A percentile compares a stretch with the other conserved stretches of the same genome.
Evolutionary conservation across 495 filamentous ascomycete genomes (phyloP).

Genomic region (Astrothelium subdiscretum): DNA sequence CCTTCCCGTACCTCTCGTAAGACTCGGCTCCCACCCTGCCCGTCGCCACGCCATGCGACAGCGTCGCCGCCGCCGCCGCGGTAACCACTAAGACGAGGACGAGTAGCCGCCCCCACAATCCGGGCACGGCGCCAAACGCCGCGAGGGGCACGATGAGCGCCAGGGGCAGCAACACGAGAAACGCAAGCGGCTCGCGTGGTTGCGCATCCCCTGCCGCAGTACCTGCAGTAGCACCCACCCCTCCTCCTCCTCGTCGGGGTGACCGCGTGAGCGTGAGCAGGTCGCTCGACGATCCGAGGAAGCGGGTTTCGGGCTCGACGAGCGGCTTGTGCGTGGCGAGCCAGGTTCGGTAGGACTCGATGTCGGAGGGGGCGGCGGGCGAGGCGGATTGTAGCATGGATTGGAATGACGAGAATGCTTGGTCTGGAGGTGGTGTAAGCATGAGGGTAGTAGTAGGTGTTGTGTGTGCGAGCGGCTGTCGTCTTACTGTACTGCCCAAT

Average conservation of each 20-base stretch:
- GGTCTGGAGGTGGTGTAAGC: constrained; percentile 40
- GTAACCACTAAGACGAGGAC: constrained; percentile 11
- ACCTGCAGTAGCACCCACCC: too few species aligned
- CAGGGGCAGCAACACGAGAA: too few species aligned
- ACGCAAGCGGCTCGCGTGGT: too few species aligned
- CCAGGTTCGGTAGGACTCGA: constrained; percentile 55
- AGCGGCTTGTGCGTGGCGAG: constrained; percentile 51
- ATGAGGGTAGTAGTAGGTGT: too few species aligned
- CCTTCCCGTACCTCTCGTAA: background rate
- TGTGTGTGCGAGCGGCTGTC: background rate
- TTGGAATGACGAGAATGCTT: constrained; percentile 53
- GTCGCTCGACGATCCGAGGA: constrained; percentile 54
- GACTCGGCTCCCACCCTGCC: background rate
- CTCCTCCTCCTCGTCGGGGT: background rate
- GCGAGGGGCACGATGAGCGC: constrained; percentile 13
- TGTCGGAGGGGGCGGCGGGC: constrained; percentile 42
- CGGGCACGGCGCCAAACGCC: constrained; percentile 12
- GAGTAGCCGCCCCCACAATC: constrained; percentile 9
- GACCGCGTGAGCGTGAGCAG: constrained; percentile 42
- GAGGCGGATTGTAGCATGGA: constrained; percentile 45
- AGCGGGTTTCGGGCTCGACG: constrained; percentile 52
- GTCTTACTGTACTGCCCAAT: constrained; percentile 72
- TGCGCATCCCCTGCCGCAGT: constrained; percentile 3
- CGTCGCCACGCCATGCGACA: background rate
- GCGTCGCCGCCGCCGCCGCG: constrained; percentile 6